Evolutionary conservation across 2,329 filamentous ascomycete genomes (phyloP).

Genomic region (Cytospora mali): DNA sequence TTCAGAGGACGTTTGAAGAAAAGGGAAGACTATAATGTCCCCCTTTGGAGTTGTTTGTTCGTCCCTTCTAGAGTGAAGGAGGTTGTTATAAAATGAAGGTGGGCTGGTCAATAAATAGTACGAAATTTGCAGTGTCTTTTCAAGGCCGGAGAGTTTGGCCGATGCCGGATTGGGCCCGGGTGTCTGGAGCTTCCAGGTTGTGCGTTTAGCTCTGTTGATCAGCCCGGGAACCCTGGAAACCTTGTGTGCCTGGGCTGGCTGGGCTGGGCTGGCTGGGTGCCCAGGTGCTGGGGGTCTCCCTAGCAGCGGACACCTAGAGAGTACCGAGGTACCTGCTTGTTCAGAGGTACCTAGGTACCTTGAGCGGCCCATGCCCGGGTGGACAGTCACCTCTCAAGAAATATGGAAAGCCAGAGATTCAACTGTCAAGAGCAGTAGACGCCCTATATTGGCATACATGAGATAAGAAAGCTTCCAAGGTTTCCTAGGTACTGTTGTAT

Average conservation of each 20-base stretch:
- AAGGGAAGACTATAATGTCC: neutral
- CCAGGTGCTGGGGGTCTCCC: neutral
- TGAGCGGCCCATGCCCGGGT: too few species aligned
- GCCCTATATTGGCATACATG: neutral
- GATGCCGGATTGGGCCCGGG: slow-evolving; percentile 2
- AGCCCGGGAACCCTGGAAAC: neutral
- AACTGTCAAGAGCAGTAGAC: neutral
- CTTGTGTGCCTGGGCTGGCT: neutral
- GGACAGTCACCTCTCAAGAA: too few species aligned
- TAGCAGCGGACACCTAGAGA: neutral
- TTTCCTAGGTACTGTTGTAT: neutral
- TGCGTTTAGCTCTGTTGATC: neutral
- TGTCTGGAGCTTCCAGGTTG: neutral
- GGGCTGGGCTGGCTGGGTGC: neutral
- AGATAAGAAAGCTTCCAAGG: too few species aligned
- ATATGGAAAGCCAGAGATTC: too few species aligned
- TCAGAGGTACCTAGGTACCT: slow-evolving; percentile 3
- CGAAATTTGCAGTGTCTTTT: neutral
- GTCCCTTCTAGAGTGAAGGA: neutral
- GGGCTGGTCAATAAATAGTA: neutral
- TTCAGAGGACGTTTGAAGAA: neutral
- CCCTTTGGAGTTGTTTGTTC: neutral
- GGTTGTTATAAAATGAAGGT: neutral
- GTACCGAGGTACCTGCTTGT: neutral
- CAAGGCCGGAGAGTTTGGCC: neutral